These are phyloP conservation scores for Pleodorina starrii DNA, from an alignment of 139 green algal species.

Conservation along the genomic window DNA sequence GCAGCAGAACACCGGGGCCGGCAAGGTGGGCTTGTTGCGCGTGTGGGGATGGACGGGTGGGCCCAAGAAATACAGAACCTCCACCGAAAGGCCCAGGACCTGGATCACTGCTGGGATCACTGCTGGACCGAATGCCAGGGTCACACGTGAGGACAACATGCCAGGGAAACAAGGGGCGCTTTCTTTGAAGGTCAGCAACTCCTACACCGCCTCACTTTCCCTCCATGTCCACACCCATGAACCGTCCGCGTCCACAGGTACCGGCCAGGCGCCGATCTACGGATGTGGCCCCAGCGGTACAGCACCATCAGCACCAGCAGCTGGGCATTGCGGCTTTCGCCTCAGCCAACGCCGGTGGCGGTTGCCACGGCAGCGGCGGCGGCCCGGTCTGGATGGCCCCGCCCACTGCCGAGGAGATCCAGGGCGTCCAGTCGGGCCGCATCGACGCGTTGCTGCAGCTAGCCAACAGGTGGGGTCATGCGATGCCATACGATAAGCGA, in stretches of 20 bases:
- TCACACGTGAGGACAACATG: neutral
- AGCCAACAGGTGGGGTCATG: conserved; percentile 27
- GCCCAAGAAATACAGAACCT: neutral
- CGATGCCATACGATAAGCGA: too few relatives aligned
- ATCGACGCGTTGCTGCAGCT: conserved; percentile 12
- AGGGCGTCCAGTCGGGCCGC: neutral
- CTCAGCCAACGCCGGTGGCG: neutral
- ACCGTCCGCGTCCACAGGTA: neutral
- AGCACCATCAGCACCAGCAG: conserved; percentile 26
- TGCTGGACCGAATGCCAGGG: neutral
- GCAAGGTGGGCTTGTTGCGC: neutral
- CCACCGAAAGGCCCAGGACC: neutral
- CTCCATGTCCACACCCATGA: neutral
- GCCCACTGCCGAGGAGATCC: conserved; percentile 7
- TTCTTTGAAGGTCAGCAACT: neutral
- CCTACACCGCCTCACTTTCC: neutral
- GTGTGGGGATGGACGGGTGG: neutral
- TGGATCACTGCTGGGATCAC: neutral
- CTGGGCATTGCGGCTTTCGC: conserved; percentile 4
- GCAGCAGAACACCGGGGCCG: neutral
- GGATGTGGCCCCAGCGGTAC: neutral
- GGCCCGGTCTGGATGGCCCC: neutral
- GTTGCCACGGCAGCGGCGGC: neutral
- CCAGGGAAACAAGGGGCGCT: neutral
- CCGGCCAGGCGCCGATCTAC: neutral